These are phyloP conservation scores for Hippophae rhamnoides DNA, from an alignment of 306 rosid species.

Conservation along the genomic window DNA sequence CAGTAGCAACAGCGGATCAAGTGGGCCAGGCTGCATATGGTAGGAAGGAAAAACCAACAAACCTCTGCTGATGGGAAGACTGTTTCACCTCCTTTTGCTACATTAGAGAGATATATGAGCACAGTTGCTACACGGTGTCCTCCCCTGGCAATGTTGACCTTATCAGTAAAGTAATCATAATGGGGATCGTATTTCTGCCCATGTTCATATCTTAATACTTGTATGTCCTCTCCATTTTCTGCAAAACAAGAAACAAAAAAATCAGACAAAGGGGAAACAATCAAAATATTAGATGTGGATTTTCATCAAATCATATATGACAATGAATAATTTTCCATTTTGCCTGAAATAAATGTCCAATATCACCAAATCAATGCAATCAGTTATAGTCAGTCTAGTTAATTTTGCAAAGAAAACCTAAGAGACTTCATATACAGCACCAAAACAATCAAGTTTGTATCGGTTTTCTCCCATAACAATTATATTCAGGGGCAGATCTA, in stretches of 20 bases:
- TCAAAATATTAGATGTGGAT: neutral
- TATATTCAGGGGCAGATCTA: no score
- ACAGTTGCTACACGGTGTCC: conserved; percentile 92
- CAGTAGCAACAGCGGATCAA: no score
- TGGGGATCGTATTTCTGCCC: conserved; percentile 97
- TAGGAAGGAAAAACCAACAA: conserved; percentile 19
- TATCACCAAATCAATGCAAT: no score
- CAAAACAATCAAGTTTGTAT: neutral
- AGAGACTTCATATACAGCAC: neutral
- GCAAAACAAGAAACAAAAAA: conserved; percentile 26
- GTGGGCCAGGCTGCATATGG: neutral
- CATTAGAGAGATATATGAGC: conserved; percentile 84
- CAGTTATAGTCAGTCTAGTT: no score
- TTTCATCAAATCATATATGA: conserved; percentile 2
- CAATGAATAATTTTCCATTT: neutral
- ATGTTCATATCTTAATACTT: conserved; percentile 87
- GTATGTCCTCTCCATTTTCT: conserved; percentile 99
- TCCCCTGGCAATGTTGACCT: conserved; percentile 82
- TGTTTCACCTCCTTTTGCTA: conserved; percentile 85
- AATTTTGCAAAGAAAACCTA: no score
- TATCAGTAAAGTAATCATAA: conserved; percentile 76
- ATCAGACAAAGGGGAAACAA: conserved; percentile 10
- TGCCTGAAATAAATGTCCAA: no score
- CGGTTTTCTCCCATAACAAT: no score
- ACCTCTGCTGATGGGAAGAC: conserved; percentile 93